A percentile compares a stretch with the other conserved stretches of the same genome.
These are phyloP conservation scores for Kodamaea sp. DNA, from an alignment of 1,139 yeast species.

Conservation along the genomic window DNA sequence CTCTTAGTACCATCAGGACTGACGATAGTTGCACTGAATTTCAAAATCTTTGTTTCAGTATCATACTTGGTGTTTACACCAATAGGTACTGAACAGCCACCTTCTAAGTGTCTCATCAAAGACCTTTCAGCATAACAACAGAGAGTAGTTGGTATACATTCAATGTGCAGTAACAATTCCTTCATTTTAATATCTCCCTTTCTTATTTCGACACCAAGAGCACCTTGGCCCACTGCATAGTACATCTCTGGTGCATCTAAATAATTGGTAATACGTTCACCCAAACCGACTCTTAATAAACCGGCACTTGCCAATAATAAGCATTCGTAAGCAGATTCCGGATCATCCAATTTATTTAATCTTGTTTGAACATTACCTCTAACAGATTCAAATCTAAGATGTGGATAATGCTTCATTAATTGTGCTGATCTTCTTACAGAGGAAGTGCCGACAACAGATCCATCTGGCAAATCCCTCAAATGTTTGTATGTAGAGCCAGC, in stretches of 20 bases:
- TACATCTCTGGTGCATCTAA: slow-evolving; percentile 84
- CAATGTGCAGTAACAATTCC: slow-evolving; percentile 58
- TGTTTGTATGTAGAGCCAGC: slow-evolving; percentile 57
- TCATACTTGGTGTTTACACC: slow-evolving; percentile 73
- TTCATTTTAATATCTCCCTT: slow-evolving; percentile 58
- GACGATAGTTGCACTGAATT: slow-evolving; percentile 71
- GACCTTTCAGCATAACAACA: slow-evolving; percentile 91
- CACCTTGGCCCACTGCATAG: slow-evolving; percentile 98
- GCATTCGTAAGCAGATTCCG: slow-evolving; percentile 61
- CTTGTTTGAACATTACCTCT: slow-evolving; percentile 90
- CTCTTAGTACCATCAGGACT: slow-evolving; percentile 74
- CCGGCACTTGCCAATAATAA: slow-evolving; percentile 93
- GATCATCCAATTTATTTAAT: slow-evolving; percentile 69
- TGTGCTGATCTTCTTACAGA: slow-evolving; percentile 88
- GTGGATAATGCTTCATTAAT: slow-evolving; percentile 39
- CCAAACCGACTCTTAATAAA: slow-evolving; percentile 65
- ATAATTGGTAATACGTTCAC: slow-evolving; percentile 64
- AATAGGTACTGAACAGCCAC: slow-evolving; percentile 97
- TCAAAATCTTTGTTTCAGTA: slow-evolving; percentile 37
- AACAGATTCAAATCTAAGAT: slow-evolving; percentile 59
- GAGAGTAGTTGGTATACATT: slow-evolving; percentile 62
- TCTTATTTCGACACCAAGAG: slow-evolving; percentile 86
- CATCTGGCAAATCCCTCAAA: slow-evolving; percentile 74
- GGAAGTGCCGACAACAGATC: slow-evolving; percentile 89
- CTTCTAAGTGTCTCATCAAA: slow-evolving; percentile 83